Conservation (phyloP, 1,284 basidiomycete species). For the Tetrapyrgos nigripes region DNA sequence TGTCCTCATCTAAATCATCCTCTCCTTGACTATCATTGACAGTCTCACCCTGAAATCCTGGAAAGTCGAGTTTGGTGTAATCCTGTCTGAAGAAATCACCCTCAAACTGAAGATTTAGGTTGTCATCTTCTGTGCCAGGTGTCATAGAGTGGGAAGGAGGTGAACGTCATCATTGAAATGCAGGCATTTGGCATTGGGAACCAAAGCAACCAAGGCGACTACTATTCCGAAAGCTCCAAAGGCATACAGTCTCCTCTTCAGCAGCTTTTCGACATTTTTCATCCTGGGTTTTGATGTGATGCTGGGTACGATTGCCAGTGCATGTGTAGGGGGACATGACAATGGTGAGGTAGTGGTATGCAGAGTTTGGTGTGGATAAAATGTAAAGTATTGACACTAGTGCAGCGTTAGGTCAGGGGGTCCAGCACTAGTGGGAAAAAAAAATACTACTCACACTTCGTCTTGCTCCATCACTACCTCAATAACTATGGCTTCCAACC, state of each 20-base stretch:
- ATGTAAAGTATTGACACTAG: too few relatives aligned
- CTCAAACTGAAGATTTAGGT: neutral
- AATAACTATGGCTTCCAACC: too few relatives aligned
- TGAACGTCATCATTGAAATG: neutral
- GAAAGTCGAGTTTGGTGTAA: neutral
- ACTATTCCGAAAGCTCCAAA: neutral
- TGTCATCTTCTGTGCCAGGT: neutral
- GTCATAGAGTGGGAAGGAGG: neutral
- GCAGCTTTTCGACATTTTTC: neutral
- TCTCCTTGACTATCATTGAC: neutral
- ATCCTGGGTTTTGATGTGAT: neutral
- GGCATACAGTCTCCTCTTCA: too few relatives aligned
- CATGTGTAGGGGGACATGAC: too few relatives aligned
- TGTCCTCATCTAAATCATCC: neutral
- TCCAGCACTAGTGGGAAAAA: too few relatives aligned
- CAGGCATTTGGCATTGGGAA: neutral
- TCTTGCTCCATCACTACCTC: too few relatives aligned
- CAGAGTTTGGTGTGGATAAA: too few relatives aligned
- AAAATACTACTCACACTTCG: too few relatives aligned
- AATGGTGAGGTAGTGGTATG: too few relatives aligned
- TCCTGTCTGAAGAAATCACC: constrained; percentile 5
- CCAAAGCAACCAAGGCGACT: neutral
- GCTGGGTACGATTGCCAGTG: neutral
- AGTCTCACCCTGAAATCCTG: neutral
- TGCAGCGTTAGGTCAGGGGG: too few relatives aligned